Base-by-base conservation (phyloP, 371 early-diverging fungal genomes). In the Mortierella sp. region DNA sequence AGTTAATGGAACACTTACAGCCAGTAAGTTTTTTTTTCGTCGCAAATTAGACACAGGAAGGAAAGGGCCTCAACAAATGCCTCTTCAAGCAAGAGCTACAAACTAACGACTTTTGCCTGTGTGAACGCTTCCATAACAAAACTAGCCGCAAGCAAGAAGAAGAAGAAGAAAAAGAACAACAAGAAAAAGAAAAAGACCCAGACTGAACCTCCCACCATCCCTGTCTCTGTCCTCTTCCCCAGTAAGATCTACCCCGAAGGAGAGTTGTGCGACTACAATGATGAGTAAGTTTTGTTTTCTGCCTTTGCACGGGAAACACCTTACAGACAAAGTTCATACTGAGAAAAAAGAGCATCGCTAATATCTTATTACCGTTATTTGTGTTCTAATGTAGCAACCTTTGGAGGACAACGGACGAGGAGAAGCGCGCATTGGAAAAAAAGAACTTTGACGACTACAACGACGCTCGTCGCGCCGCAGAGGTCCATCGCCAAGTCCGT, bases 401-500 rank as follows among this genome's bases (percentile, higher is more conserved):
- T 24, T 93, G 91, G 91, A 91, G 96, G 87, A 94, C 92, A 0
- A 96, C 96, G 0, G 92, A 91, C 77, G 97, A 95, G 82, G 96
- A 96, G 84, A 95, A 95, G 88, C 90, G 96, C 19, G 91, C 92
- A 28, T 88, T 91, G 69, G 96, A 96, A 73, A 89, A 93, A 40
- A 80, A 91, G n/a, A 89, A 91, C 70, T 89, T 89, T 81, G 90
- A 93, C 70, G 89, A 95, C 70, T 91, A 95, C 82, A 94, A 95
- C 71, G 98, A 99, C 37, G 89, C 98, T 59, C 95, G 99, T 43
- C 89, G 92, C 53, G 97, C 97, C 19, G 96, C 98, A 16, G 98
- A 99, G 88, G 98, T 98, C 19, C 99, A 98, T 88, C 93, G 96
- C 86, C 94, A 96, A 78, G 94, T 98, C 11, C 96, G 99, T 71